Evolutionary conservation across 1,284 basidiomycete species (phyloP).

Genomic region (Grifola frondosa): DNA sequence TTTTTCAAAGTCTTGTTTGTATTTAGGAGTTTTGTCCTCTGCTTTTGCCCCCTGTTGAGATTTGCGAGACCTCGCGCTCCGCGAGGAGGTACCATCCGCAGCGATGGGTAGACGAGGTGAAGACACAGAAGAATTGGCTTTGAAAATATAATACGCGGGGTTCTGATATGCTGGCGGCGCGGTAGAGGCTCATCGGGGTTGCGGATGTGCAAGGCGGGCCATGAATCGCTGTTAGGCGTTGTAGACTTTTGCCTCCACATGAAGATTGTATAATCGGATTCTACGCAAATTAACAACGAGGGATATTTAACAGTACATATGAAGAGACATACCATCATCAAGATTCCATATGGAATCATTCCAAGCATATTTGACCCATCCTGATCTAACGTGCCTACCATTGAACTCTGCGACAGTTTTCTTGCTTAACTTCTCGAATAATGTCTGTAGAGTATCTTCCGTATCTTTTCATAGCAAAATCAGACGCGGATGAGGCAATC

Average conservation of each 20-base stretch:
- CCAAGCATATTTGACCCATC: conserved; percentile 82
- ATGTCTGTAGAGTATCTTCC: conserved; percentile 58
- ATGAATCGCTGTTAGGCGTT: conserved; percentile 27
- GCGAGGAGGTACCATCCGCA: conserved; percentile 29
- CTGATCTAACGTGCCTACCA: conserved; percentile 60
- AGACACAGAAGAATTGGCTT: conserved; percentile 29
- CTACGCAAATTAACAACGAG: conserved; percentile 35
- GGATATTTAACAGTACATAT: not conserved
- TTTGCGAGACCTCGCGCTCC: conserved; percentile 42
- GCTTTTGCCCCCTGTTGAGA: conserved; percentile 30
- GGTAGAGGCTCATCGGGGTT: conserved; percentile 64
- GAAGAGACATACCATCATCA: conserved; percentile 64
- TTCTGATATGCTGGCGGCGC: conserved; percentile 62
- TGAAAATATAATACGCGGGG: conserved; percentile 68
- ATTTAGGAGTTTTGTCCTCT: conserved; percentile 48
- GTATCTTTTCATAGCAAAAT: conserved; percentile 44
- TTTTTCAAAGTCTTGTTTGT: conserved; percentile 78
- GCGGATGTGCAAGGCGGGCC: conserved; percentile 62
- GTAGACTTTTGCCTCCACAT: conserved; percentile 60
- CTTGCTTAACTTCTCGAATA: conserved; percentile 68
- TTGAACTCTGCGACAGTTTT: conserved; percentile 58
- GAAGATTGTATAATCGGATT: conserved; percentile 79
- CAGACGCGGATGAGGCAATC: conserved; percentile 13
- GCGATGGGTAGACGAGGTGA: conserved; percentile 28
- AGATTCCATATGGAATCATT: conserved; percentile 74